Evolutionary conservation across 768 basidiomycete species (phyloP).

Genomic region (Russula earlei): DNA sequence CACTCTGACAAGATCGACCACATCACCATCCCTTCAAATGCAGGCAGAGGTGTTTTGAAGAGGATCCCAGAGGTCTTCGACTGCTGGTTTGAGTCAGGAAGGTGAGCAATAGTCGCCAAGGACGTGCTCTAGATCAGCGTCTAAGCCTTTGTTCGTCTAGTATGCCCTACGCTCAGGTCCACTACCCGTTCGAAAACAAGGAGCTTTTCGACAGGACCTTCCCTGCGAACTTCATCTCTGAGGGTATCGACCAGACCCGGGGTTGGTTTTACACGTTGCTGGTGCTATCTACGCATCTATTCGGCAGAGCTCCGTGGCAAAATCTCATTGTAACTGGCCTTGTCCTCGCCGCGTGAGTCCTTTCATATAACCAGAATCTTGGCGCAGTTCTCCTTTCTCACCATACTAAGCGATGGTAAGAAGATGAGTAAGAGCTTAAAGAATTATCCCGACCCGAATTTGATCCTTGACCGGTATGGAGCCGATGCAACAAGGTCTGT

Average conservation of each 20-base stretch:
- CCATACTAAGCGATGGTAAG: conserved; percentile 70
- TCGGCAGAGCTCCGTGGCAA: conserved; percentile 92
- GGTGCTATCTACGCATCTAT: conserved; percentile 92
- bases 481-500: conserved; percentile 86
- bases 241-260: conserved; percentile 97
- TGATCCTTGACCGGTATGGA: conserved; percentile 85
- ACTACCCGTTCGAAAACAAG: conserved; percentile 98
- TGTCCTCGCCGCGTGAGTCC: conserved; percentile 80
- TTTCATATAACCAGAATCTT: no score
- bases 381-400: not conserved
- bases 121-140: not conserved
- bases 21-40: conserved; percentile 88
- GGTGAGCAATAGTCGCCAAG: conserved; percentile 37
- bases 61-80: conserved; percentile 98
- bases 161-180: conserved; percentile 96
- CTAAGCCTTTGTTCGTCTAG: conserved; percentile 33
- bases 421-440: conserved; percentile 98
- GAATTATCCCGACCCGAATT: conserved; percentile 94
- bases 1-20: conserved; percentile 94
- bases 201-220: conserved; percentile 75
- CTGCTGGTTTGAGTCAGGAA: conserved; percentile 99
- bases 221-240: conserved; percentile 95
- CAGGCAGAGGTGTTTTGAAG: conserved; percentile 77
- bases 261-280: conserved; percentile 99
- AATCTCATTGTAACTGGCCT: conserved; percentile 95